Base-by-base conservation (phyloP, 176 grass and related monocot genomes). In the Aegilops umbellulata region DNA sequence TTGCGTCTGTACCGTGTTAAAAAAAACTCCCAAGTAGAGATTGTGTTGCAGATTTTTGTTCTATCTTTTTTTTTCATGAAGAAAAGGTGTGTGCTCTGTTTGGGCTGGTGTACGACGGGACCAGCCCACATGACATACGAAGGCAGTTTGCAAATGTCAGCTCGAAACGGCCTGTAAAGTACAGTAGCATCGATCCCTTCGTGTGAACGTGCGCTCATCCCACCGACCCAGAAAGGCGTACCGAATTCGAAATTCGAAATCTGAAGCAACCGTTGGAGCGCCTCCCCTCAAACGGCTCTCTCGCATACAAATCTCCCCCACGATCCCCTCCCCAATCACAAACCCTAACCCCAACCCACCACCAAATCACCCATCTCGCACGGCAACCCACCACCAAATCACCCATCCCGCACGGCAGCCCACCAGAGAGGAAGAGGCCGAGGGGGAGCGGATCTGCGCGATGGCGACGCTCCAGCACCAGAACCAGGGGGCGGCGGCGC, bases 401-500 rank as follows among this genome's bases (percentile, higher is more conserved):
- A 16, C n/a, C 60, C 30, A 38, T 4, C 22, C 2, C 63, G 19
- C 60, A 19, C 26, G 11, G 1, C 42, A 74, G 2, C 72, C 42
- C 72, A 25, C 70, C 10, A 17, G 61, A 55, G 60, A 62, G 22
- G 49, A 24, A 32, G 74, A 16, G 20, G 58, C 5, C 15, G 47
- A 19, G 49, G 16, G 13, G 38, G 25, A 5, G 79, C 32, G 41
- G 82, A 69, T 42, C 88, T 60, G 88, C 11, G 27, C 16, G 34
- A 91, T 91, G 90, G 82, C 78, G 20, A 66, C 82, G 38, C 42
- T 77, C 25, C 86, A 91, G 77, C 49, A 84, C n/a, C 69, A 80
- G 61, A 69, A 79, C 26, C 26, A 42, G 76, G 72, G 72, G 8
- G 6, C 83, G 29, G 8, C 46, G 30, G 29, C 61, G 61, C 13